phyloP scores from a whole-genome alignment of 768 basidiomycete species.

The Podaxis rugospora region DNA sequence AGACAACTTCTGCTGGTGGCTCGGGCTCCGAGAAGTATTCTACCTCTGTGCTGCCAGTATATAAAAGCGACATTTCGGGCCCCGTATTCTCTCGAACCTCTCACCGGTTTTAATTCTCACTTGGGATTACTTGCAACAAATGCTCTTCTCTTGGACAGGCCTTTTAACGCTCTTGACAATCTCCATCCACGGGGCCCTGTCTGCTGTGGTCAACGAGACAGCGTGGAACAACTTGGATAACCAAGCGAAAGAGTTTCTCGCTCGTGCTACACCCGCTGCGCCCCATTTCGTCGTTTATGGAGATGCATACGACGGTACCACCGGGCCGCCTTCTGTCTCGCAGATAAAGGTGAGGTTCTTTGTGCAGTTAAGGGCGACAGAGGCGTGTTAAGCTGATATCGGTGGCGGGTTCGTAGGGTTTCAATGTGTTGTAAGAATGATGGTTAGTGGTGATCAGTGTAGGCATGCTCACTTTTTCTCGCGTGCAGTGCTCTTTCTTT shows the following conservation, averaged over 20 bases:
- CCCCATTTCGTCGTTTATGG: slow-evolving; percentile 48
- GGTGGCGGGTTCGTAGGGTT: slow-evolving; percentile 36
- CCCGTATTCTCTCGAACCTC: background rate
- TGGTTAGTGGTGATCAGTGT: background rate
- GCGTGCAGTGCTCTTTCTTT: slow-evolving; percentile 43
- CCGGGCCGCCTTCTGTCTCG: slow-evolving; percentile 44
- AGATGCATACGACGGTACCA: slow-evolving; percentile 39
- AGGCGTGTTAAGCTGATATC: background rate
- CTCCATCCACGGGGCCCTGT: background rate
- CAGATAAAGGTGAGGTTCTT: slow-evolving; percentile 32
- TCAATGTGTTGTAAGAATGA: slow-evolving; percentile 49
- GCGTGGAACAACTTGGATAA: slow-evolving; percentile 21
- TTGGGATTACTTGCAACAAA: background rate
- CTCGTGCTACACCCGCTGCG: slow-evolving; percentile 36
- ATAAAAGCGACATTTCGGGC: background rate
- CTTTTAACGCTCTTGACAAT: background rate
- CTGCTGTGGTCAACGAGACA: background rate
- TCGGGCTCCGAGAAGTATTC: background rate
- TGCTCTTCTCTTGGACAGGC: slow-evolving; percentile 1
- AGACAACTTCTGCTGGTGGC: background rate
- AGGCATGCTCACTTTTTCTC: background rate
- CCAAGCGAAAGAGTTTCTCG: slow-evolving; percentile 27
- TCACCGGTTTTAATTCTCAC: background rate
- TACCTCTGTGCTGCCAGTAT: background rate
- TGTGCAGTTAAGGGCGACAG: background rate